Percentiles rank a stretch among this genome's conserved stretches.
Evolutionary conservation across 371 early-diverging fungal species (phyloP).

Genomic region (Mortierella sp.): DNA sequence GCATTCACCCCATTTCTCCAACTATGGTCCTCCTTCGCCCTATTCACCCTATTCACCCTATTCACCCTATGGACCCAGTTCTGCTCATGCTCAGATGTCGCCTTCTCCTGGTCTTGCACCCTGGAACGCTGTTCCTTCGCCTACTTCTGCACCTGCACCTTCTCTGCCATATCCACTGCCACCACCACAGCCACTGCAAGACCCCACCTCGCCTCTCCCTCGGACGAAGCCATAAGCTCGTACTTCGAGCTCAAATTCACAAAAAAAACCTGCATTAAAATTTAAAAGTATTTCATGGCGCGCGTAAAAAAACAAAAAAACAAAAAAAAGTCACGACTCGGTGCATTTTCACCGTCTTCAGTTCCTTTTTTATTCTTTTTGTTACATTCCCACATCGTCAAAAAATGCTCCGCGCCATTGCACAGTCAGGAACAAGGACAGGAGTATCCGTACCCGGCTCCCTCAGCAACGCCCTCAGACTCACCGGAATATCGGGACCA

Average conservation of each 20-base stretch:
- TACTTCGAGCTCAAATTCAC: too few species aligned
- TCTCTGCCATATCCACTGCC: not conserved
- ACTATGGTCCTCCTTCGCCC: constrained; percentile 15
- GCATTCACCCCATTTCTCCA: constrained; percentile 8
- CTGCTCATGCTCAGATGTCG: constrained; percentile 16
- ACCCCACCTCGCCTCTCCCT: not conserved
- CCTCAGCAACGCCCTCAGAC: not conserved
- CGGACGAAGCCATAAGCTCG: not conserved
- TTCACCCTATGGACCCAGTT: constrained; percentile 20
- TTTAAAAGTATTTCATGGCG: too few species aligned
- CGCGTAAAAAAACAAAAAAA: too few species aligned
- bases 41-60: constrained; percentile 19
- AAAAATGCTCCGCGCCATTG: not conserved
- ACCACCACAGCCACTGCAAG: not conserved
- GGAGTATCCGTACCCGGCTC: not conserved
- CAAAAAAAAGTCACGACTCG: too few species aligned
- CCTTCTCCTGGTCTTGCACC: constrained; percentile 15
- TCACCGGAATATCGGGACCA: not conserved
- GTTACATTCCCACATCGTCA: not conserved
- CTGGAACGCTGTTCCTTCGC: constrained; percentile 1
- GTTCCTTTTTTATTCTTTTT: not conserved
- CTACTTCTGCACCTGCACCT: not conserved
- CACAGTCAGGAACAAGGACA: not conserved
- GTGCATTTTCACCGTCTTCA: not conserved
- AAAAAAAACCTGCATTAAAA: too few species aligned